Percentiles rank a stretch among this genome's conserved stretches.
Conservation (phyloP, 768 basidiomycete genomes). For the Russula brevipes region DNA sequence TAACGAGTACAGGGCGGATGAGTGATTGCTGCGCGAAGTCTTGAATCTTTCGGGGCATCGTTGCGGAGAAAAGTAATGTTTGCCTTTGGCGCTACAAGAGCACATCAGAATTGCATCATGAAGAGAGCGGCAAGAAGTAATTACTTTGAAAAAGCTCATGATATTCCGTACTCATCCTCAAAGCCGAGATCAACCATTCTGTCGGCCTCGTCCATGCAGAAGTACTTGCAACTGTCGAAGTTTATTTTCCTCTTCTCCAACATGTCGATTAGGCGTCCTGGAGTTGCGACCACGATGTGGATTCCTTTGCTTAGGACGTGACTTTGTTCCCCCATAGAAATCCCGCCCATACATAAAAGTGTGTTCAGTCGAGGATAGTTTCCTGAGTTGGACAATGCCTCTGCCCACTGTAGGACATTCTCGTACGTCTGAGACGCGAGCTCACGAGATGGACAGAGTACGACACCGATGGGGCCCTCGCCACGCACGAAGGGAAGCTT, state of each 20-base stretch:
- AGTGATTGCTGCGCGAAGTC: conserved; percentile 97
- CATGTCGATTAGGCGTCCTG: conserved; percentile 96
- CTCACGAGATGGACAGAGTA: conserved; percentile 96
- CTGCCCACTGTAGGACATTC: conserved; percentile 84
- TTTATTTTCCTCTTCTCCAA: conserved; percentile 91
- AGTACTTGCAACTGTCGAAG: conserved; percentile 88
- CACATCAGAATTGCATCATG: not conserved
- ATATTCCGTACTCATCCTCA: conserved; percentile 98
- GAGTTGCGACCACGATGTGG: conserved; percentile 95
- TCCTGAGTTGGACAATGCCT: conserved; percentile 70
- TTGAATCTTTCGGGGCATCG: conserved; percentile 98
- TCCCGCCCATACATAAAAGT: conserved; percentile 93
- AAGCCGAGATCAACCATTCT: conserved; percentile 99
- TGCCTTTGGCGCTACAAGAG: conserved; percentile 79
- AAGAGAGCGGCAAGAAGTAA: not conserved
- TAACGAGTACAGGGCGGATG: conserved; percentile 91
- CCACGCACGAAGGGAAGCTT: conserved; percentile 86
- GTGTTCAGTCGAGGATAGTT: conserved; percentile 83
- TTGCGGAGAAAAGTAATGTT: conserved; percentile 95
- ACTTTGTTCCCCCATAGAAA: conserved; percentile 96
- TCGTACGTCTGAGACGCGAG: conserved; percentile 96
- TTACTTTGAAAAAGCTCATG: conserved; percentile 97
- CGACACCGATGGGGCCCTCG: conserved; percentile 94
- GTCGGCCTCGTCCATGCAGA: conserved; percentile 99
- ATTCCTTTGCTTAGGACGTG: conserved; percentile 87